Evolutionary conservation across 352 stramenopile species (phyloP).

Genomic region (Thraustotheca clavata): DNA sequence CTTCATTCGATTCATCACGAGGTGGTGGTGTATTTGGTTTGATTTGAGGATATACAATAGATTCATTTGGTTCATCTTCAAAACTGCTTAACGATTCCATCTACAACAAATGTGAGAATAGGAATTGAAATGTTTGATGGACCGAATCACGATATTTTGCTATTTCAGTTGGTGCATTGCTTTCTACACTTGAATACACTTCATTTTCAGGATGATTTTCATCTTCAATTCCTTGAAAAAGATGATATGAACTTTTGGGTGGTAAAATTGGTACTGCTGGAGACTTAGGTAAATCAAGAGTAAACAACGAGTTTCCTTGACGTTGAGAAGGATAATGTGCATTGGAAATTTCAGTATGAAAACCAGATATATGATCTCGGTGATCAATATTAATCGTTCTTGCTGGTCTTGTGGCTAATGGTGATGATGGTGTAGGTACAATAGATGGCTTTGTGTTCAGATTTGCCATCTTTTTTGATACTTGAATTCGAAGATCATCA

Average conservation of each 20-base stretch:
- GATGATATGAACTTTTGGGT: too few relatives aligned
- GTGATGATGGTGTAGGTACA: neutral
- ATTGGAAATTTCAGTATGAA: too few relatives aligned
- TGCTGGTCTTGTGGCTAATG: constrained; percentile 11
- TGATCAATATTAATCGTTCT: too few relatives aligned
- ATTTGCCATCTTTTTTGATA: constrained; percentile 69
- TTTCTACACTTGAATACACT: constrained; percentile 40
- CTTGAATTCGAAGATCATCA: constrained; percentile 59
- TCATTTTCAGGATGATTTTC: constrained; percentile 20
- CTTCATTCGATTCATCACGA: neutral
- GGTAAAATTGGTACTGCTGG: too few relatives aligned
- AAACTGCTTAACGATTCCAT: neutral
- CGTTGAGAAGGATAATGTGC: too few relatives aligned
- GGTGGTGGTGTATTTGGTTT: neutral
- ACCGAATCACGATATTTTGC: constrained; percentile 54
- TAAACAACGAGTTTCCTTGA: too few relatives aligned
- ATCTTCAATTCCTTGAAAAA: too few relatives aligned
- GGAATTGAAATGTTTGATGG: neutral
- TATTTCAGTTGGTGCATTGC: constrained; percentile 45
- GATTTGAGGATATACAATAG: neutral
- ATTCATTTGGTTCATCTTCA: neutral
- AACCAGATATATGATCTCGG: too few relatives aligned
- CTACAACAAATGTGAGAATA: neutral
- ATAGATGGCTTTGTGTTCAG: constrained; percentile 6
- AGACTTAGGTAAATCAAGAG: too few relatives aligned